Base-by-base conservation (phyloP, 108 stramenopile genomes). In the Nitzschia sp. region DNA sequence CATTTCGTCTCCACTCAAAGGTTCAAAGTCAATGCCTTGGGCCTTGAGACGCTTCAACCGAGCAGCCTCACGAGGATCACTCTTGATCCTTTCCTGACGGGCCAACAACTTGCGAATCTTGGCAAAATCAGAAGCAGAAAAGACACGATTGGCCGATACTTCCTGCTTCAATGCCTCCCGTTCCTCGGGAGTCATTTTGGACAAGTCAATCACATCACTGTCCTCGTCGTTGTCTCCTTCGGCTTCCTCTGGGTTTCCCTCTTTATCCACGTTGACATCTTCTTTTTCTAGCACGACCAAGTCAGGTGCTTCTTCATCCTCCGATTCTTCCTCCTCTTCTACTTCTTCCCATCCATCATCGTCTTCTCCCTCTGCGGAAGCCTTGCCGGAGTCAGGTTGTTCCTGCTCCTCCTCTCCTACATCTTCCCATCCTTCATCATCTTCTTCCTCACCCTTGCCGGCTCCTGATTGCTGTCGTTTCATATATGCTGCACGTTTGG, bases 61-160 rank as follows among this genome's bases (percentile, higher is more conserved):
- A 39, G 93, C 90, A 11, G 87, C 87, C 43, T 88, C 79, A 34
- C 92, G 78, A 8, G 91, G 95, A 71, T 94, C 91, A 21, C 85
- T 66, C 17, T 74, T 80, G 34, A 78, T 79, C 20, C 82, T 77
- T 53, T 86, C 78, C 70, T 91, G 88, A n/a, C 90, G 72, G 52
- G 88, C 90, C 10, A 91, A 89, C 58, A 96, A 81, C 77, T 94
- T 93, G 39, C 86, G 76, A 85, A 97, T 95, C 70, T 83, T 89
- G 12, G 69, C 86, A 67, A 95, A 95, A 39, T 97, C 96, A 25
- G 80, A 73, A 48, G 78, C 76, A 10, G 91, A 80, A 51, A 95
- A 91, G 34, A 97, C 81, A 8, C 96, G 86, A 15, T 73, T 89
- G 9, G 92, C 72, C 0, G 92, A 94, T 24, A 92, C 83, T 51